Evolutionary conservation across 257 asterid species (phyloP).

Genomic region (Vinca minor): DNA sequence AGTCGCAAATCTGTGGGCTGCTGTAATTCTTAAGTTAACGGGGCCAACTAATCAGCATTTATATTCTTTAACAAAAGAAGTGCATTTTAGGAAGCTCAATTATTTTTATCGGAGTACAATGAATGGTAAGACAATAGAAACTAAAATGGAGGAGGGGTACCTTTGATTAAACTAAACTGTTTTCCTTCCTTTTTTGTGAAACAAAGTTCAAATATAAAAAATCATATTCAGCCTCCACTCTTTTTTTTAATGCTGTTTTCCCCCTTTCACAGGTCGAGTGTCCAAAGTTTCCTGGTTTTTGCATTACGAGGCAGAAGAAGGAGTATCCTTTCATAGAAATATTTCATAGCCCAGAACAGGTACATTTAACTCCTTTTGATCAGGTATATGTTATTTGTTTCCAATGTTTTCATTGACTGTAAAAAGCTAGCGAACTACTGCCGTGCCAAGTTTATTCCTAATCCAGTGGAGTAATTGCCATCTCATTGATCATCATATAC

Average conservation of each 20-base stretch:
- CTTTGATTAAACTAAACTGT: neutral
- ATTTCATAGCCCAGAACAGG: slow-evolving; percentile 87
- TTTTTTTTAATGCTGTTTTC: slow-evolving; percentile 5
- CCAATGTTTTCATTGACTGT: neutral
- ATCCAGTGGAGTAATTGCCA: neutral
- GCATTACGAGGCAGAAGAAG: slow-evolving; percentile 78
- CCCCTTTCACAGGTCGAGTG: slow-evolving; percentile 62
- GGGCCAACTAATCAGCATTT: neutral
- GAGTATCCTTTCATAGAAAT: slow-evolving; percentile 86
- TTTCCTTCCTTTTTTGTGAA: neutral
- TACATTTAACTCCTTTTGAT: slow-evolving; percentile 17
- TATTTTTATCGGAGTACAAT: neutral
- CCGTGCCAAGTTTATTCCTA: neutral
- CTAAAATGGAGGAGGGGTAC: neutral
- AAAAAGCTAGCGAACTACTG: neutral
- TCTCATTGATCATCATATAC: neutral
- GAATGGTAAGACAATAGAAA: neutral
- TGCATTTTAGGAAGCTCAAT: neutral
- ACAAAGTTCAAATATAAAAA: too few species aligned
- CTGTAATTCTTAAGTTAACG: neutral
- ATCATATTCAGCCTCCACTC: neutral
- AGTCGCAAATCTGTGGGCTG: too few species aligned
- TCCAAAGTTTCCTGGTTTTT: slow-evolving; percentile 93
- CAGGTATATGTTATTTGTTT: neutral
- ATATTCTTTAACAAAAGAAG: neutral